Conservation (phyloP, 805 yeast species). For the Monosporozyma unispora region DNA sequence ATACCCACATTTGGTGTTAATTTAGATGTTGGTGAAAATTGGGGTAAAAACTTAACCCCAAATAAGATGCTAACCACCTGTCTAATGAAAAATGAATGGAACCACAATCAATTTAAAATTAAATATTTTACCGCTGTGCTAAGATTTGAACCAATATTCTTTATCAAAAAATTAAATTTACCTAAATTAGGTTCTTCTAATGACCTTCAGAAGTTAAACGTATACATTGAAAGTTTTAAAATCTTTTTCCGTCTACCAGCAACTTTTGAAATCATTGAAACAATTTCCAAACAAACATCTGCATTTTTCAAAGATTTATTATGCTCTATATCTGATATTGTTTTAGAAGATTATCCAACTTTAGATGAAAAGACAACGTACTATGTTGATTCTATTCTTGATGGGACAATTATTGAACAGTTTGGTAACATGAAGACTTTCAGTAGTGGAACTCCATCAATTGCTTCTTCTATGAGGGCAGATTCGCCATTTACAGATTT, state of each 20-base stretch:
- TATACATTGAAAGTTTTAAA: constrained; percentile 33
- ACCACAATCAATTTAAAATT: constrained; percentile 16
- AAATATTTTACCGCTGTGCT: constrained; percentile 27
- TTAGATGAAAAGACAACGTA: constrained; percentile 21
- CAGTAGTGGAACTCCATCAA: constrained; percentile 6
- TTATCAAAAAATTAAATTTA: constrained; percentile 21
- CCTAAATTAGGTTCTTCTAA: constrained; percentile 9
- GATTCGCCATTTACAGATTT: constrained; percentile 9
- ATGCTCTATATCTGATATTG: constrained; percentile 20
- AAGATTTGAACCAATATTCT: constrained; percentile 26
- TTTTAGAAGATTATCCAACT: constrained; percentile 17
- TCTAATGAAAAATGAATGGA: constrained; percentile 2
- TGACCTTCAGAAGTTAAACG: constrained; percentile 21
- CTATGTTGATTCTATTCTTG: constrained; percentile 21
- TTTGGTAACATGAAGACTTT: constrained; percentile 13
- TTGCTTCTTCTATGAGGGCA: constrained; percentile 5
- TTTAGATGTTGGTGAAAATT: constrained; percentile 16
- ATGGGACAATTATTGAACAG: constrained; percentile 17
- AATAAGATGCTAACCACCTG: constrained; percentile 7
- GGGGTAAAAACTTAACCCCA: constrained; percentile 13
- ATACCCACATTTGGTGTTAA: constrained; percentile 14
- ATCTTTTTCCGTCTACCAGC: constrained; percentile 27
- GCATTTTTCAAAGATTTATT: constrained; percentile 28
- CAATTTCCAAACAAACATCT: constrained; percentile 22
- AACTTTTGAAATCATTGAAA: constrained; percentile 17